A percentile compares a stretch with the other conserved stretches of the same genome.
Conservation (phyloP, 345 rosid species). For the Camelina neglecta region DNA sequence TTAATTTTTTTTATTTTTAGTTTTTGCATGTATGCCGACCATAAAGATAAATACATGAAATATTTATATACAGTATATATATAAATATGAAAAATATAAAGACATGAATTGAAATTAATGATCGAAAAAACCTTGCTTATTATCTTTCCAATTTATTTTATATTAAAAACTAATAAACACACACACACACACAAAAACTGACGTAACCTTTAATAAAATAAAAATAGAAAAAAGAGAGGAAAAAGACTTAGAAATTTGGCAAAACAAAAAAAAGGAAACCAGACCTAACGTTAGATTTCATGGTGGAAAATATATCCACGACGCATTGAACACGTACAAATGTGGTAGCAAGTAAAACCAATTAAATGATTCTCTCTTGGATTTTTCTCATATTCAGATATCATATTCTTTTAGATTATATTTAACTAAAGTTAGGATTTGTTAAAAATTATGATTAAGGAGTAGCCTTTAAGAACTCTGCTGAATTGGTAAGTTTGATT, state of each 20-base stretch:
- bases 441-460: too few relatives aligned
- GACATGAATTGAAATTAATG: neutral
- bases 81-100: neutral
- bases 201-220: neutral
- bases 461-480: neutral
- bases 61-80: too few relatives aligned
- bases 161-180: neutral
- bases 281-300: neutral
- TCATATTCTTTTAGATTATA: neutral
- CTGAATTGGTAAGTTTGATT: neutral
- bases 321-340: neutral
- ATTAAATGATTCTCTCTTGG: neutral
- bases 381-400: constrained; percentile 5
- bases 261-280: neutral
- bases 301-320: constrained; percentile 3
- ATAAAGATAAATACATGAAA: neutral
- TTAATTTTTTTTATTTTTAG: too few relatives aligned
- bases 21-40: neutral
- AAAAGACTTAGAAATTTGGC: neutral
- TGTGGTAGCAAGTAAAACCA: neutral
- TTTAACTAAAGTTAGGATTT: too few relatives aligned
- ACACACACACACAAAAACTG: neutral
- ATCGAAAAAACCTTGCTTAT: neutral
- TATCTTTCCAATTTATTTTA: constrained; percentile 7
- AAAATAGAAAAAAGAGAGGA: too few relatives aligned